Evolutionary conservation across 1,139 yeast genomes (phyloP), one percentile per base, ranked within the genome.

Genomic region (Saccharomyces hybrid): DNA sequence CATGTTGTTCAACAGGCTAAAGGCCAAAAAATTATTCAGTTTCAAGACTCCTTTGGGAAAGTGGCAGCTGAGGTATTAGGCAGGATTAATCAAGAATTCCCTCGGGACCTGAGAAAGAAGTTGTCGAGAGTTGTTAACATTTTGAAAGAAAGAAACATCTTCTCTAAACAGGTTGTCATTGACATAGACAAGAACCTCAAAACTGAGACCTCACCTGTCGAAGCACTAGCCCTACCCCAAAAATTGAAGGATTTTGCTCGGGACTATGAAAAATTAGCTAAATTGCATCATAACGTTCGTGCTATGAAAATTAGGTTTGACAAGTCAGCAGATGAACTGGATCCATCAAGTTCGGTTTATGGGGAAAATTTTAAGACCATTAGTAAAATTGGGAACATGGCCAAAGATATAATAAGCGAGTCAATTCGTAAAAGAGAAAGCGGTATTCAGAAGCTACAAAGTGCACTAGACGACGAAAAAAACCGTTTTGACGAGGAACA

Each of bases 1-100:
- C 97, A 89, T 68, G 86, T 89, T 31, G 88, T 88, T 0, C 97
- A 89, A 68, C 88, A 87, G 66, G 84, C 91, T 5, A 78, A 84
- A 57, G 84, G 84, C 54, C 84, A 84, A 64, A 77, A 81, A 59
- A 82, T 81, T 61, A 74, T 74, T 1, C 88, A 84, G 52, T 86
- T 86, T 61, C 76, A 84, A 27, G 70, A 70, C 3, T 84, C 82
- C 3, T 88, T 87, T 70, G 80, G 81, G 4, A 65, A 64, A 1
- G 81, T 76, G 70, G 61, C 73, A 53, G 78, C 79, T 50, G 65
- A 67, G 11, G 68, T 78, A 0, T 69, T 67, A 28, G 57, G 56
- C 5, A 54, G 55, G 7, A 63, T 63, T 5, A 64, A 61, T 52
- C 60, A 61, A 2, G 64, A 60, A 11, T 61, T 67, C 16, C 68